Evolutionary conservation across 345 rosid species (phyloP).

Genomic region (Bruguiera parviflora): DNA sequence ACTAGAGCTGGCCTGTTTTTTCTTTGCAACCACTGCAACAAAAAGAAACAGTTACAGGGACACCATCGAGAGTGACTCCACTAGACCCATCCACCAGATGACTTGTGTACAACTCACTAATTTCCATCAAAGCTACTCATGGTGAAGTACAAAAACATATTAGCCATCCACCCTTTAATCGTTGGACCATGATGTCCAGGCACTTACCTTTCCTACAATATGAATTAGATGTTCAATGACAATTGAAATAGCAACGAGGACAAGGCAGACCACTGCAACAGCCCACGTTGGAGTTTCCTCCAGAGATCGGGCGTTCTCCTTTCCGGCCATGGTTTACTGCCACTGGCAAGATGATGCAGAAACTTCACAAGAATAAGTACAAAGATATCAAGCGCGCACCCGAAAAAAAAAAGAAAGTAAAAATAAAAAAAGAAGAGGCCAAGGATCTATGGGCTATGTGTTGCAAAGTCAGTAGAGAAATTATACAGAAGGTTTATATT

Average conservation of each 20-base stretch:
- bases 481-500: no score
- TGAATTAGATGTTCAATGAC: conserved; percentile 67
- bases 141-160: no score
- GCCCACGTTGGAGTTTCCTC: conserved; percentile 91
- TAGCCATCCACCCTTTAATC: neutral
- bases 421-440: neutral
- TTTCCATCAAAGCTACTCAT: no score
- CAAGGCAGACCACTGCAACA: conserved; percentile 75
- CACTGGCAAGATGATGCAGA: no score
- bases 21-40: conserved; percentile 63
- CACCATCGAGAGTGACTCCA: neutral
- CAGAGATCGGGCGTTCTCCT: conserved; percentile 27
- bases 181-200: neutral
- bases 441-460: neutral
- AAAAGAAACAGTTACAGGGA: neutral
- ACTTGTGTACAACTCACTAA: no score
- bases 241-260: conserved; percentile 61
- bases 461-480: no score
- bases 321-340: no score
- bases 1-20: conserved; percentile 61
- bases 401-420: neutral
- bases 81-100: no score
- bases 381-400: neutral
- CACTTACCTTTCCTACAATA: conserved; percentile 47
- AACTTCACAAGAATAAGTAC: no score